Base-by-base conservation (phyloP, 2,329 filamentous ascomycete species). In the Rasamsonia emersonii region DNA sequence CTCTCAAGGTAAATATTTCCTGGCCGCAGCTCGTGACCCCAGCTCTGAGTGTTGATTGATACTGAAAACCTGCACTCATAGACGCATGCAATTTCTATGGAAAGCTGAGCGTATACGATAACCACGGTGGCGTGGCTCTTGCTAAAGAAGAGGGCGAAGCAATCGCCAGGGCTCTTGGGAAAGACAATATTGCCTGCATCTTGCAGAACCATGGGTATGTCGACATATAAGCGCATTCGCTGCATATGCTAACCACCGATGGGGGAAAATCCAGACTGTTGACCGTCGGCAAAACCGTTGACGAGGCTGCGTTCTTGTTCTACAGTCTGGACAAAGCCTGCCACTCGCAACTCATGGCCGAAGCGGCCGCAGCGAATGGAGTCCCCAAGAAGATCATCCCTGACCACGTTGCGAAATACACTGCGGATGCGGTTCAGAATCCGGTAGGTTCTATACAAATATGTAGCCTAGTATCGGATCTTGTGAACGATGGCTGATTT, bases 1-100 rank as follows among this genome's bases (percentile, higher is more conserved):
- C 28, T 73, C 72, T 1, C 74, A 77, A 51, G 74, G 77, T 76
- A 67, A 40, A 61, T 62, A 4, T 71, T 72, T 45, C 60, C 70
- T 50, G 63, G 71, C 33, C 54, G 5, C 10, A 2, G 10, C 19
- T 8, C 27, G 8, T 18, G 13, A 20, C 60, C 31, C 41, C 53
- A 28, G 56, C 51, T 3, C 35, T 61, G 0, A 62, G 61, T 41
- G 9, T 16, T 18, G 11, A 21, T 18, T 43, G 36, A 9, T 43
- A 14, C 21, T 13, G 3, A 33, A 40, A 25, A 14, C 31, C 7
- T 33, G 9, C 4, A 15, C 15, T 11, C 5, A 26, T 34, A 59
- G 56, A 59, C 38, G 51, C 56, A 4, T 59, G 56, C 45, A 59
- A 59, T 41, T 51, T 59, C 26, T 52, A 53, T 32, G 57, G 58